Percentiles rank a stretch among this genome's conserved stretches.
phyloP scores from a whole-genome alignment of 202 grass and related monocot genomes.

The Zoysia matrella region DNA sequence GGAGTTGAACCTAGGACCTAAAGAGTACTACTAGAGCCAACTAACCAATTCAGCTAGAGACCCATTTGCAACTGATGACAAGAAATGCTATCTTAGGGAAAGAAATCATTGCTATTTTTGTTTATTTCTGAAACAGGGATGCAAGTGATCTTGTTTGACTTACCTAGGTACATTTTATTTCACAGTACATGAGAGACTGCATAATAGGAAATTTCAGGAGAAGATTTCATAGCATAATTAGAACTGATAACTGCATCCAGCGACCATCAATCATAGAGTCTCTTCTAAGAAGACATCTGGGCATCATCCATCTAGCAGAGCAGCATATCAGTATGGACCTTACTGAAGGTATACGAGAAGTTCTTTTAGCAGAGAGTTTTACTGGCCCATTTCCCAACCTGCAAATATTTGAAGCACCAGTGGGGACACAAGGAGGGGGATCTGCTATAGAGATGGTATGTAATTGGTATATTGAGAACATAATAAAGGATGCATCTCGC shows the following conservation, averaged over 20 bases:
- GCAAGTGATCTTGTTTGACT: conserved; percentile 19
- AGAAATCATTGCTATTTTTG: conserved; percentile 21
- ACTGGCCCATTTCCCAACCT: conserved; percentile 79
- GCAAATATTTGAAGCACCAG: conserved; percentile 80
- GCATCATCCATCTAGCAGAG: conserved; percentile 91
- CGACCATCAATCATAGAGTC: conserved; percentile 88
- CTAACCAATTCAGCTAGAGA: no score
- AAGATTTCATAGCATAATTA: conserved; percentile 84
- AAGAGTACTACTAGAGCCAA: no score
- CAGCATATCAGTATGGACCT: conserved; percentile 99
- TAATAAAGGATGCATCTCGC: conserved; percentile 81
- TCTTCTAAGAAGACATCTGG: conserved; percentile 91
- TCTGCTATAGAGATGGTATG: conserved; percentile 77
- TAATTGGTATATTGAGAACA: conserved; percentile 95
- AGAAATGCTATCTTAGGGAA: conserved; percentile 10
- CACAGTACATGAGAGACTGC: conserved; percentile 99
- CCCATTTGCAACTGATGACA: conserved; percentile 13
- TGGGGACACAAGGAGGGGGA: conserved; percentile 71
- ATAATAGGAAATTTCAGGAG: conserved; percentile 95
- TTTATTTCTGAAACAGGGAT: conserved; percentile 38
- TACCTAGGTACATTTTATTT: conserved; percentile 38
- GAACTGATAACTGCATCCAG: conserved; percentile 87
- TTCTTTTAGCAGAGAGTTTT: conserved; percentile 84
- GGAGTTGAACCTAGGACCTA: no score
- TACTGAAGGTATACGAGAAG: conserved; percentile 94